Evolutionary conservation across 257 asterid species (phyloP), one percentile per base, ranked within the genome.

Genomic region (Salvia rosmarinus): DNA sequence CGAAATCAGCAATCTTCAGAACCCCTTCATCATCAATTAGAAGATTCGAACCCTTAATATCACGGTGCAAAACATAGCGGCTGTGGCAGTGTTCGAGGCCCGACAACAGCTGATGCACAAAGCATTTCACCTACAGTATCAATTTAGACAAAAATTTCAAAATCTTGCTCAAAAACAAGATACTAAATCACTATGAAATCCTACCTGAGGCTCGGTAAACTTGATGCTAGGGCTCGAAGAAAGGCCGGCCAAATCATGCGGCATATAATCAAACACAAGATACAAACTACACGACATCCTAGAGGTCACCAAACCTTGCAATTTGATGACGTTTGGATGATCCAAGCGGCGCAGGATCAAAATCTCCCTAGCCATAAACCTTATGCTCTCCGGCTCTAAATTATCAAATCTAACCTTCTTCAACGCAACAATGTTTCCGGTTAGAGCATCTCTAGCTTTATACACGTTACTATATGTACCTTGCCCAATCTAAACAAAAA

Each of bases 171-270:
- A 39, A 5, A 54, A 25, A 7, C 42, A 14, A 57, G 7, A 61
- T 37, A 23, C 17, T 28, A 59, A 21, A 39, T 20, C 55, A 28
- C 42, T 1, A 20, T 6, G 39, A 13, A 57, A 39, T 54, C 63
- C 54, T 57, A 87, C 95, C 91, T 88, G 89, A 52, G 95, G 78
- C 74, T 85, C 89, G 0, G 88, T 82, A 55, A 88, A 84, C 77
- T 81, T 85, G 60, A 80, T 68, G 54, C 59, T 78, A 16, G 95
- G 89, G 14, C 74, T 78, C 25, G 90, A 74, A 37, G 75, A 76
- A 80, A 88, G 81, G 64, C 91, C 89, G n/a, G 95, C 75, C 57
- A 88, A 83, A 81, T 88, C 95, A 78, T 84, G 88, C n/a, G 80
- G 86, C 94, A 87, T 87, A 32, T 82, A 85, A 73, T 87, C 90